Evolutionary conservation across 805 yeast species (phyloP).

Genomic region (Cyberlindnera mycetangii): DNA sequence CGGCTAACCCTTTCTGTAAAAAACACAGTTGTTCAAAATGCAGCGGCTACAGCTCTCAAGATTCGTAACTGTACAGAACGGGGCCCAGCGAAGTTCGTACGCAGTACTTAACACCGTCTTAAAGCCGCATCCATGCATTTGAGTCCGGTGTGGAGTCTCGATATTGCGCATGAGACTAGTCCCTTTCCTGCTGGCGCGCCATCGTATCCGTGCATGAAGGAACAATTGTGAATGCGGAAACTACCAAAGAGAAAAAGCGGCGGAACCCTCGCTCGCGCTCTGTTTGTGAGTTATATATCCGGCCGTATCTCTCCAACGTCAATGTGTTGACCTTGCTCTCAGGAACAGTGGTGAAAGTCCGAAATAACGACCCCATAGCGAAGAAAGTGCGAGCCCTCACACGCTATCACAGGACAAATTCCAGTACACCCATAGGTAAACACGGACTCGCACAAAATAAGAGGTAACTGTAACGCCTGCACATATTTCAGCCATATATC

Average conservation of each 20-base stretch:
- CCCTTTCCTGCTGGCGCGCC: neutral
- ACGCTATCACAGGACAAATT: no score
- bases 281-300: neutral
- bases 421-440: neutral
- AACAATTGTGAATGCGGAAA: slow-evolving; percentile 4
- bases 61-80: no score
- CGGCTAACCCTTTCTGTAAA: neutral
- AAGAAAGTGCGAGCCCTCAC: no score
- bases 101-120: no score
- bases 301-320: neutral
- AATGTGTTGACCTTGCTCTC: no score
- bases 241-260: neutral
- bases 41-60: neutral
- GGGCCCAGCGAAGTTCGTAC: no score
- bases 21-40: neutral
- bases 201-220: slow-evolving; percentile 5
- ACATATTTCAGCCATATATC: neutral
- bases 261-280: neutral
- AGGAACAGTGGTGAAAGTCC: no score
- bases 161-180: neutral
- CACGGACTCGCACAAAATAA: neutral
- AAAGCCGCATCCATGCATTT: neutral
- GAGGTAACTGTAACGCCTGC: neutral
- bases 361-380: no score
- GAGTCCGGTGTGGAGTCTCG: neutral